Evolutionary conservation across 192 early-diverging fungal species (phyloP).

Genomic region (Linnemannia hyalina): DNA sequence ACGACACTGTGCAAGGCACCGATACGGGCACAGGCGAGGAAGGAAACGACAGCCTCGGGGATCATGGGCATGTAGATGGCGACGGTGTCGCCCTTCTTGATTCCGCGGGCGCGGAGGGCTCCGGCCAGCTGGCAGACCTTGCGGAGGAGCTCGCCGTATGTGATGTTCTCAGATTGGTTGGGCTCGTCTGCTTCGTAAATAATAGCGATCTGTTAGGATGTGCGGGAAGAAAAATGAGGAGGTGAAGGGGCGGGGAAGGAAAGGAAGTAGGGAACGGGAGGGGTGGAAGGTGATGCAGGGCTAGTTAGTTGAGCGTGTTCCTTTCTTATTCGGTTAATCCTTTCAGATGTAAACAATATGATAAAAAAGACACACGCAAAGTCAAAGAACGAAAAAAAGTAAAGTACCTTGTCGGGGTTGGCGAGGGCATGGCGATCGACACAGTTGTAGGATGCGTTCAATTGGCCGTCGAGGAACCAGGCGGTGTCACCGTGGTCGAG

Average conservation of each 20-base stretch:
- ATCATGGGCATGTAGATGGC: conserved; percentile 99
- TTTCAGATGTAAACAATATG: too few relatives aligned
- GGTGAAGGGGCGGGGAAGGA: neutral
- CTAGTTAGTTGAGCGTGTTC: too few relatives aligned
- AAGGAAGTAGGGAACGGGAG: neutral
- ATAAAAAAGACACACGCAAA: conserved; percentile 40
- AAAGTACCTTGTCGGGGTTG: conserved; percentile 76
- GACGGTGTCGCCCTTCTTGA: conserved; percentile 94
- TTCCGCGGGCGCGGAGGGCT: conserved; percentile 83
- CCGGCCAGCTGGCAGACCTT: conserved; percentile 91
- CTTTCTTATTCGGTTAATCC: too few relatives aligned
- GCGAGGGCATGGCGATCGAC: conserved; percentile 91
- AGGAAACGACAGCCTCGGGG: conserved; percentile 91
- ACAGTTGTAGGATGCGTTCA: conserved; percentile 97
- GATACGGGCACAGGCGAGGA: conserved; percentile 95
- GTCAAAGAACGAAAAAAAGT: neutral
- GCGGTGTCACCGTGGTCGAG: conserved; percentile 90
- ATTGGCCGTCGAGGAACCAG: conserved; percentile 93
- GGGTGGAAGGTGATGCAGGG: too few relatives aligned
- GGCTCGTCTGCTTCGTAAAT: conserved; percentile 94
- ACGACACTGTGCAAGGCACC: conserved; percentile 95
- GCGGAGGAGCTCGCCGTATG: conserved; percentile 85
- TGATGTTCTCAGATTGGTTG: conserved; percentile 80
- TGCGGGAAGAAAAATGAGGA: neutral
- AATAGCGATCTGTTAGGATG: conserved; percentile 73